Conservation (phyloP, 2,329 filamentous ascomycete species). For the Aspergillus intermedius region DNA sequence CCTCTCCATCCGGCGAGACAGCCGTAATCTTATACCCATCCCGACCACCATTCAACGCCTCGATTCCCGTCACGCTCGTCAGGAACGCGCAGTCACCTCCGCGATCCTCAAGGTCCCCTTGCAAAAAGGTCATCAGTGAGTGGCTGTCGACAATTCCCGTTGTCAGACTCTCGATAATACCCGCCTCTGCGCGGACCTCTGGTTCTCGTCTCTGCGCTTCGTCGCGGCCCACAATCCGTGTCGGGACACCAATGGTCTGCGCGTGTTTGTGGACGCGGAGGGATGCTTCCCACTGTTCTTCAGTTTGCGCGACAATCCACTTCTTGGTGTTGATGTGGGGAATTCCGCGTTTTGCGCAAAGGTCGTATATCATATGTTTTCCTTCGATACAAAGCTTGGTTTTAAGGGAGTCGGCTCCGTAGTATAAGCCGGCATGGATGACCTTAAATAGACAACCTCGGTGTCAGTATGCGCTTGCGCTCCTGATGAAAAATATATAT, state of each 20-base stretch:
- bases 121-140: conserved; percentile 71
- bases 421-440: conserved; percentile 93
- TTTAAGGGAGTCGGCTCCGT: conserved; percentile 69
- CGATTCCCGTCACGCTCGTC: conserved; percentile 58
- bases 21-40: conserved; percentile 65
- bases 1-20: conserved; percentile 30
- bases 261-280: conserved; percentile 50
- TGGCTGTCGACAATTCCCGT: conserved; percentile 68
- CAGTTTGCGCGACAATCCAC: conserved; percentile 88
- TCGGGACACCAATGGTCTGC: conserved; percentile 57
- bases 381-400: conserved; percentile 75
- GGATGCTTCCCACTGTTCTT: conserved; percentile 57
- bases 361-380: conserved; percentile 67
- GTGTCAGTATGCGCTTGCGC: not conserved
- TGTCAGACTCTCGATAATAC: not conserved
- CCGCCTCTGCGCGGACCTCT: conserved; percentile 47
- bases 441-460: conserved; percentile 83
- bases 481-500: not conserved
- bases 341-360: conserved; percentile 63
- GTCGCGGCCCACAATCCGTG: conserved; percentile 57
- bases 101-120: conserved; percentile 66
- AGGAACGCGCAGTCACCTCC: conserved; percentile 69
- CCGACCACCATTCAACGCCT: conserved; percentile 46
- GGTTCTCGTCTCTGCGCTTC: conserved; percentile 66
- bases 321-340: conserved; percentile 73